These are phyloP conservation scores for Komagataella pseudopastoris DNA, from an alignment of 805 yeast genomes.

Conservation along the genomic window DNA sequence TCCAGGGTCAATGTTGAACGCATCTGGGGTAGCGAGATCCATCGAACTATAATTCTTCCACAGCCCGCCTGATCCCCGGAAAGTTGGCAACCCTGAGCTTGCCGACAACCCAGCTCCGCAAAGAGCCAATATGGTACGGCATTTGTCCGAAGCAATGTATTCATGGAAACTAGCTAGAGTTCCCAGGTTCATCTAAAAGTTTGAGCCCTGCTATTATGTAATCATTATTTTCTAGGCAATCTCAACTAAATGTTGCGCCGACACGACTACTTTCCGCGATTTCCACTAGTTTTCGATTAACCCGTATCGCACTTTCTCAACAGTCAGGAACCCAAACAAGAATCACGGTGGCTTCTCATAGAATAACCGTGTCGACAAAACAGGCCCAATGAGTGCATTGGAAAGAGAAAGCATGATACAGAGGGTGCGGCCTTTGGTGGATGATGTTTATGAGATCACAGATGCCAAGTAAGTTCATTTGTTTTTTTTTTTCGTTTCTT, in stretches of 20 bases:
- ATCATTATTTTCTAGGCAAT: background rate
- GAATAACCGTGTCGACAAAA: background rate
- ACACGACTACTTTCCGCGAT: background rate
- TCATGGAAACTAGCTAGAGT: slow-evolving; percentile 28
- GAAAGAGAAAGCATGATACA: slow-evolving; percentile 1
- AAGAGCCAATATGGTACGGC: slow-evolving; percentile 41
- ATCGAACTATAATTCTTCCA: slow-evolving; percentile 72
- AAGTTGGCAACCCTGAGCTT: slow-evolving; percentile 64
- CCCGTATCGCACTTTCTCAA: background rate
- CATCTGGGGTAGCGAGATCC: slow-evolving; percentile 87
- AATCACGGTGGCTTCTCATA: background rate
- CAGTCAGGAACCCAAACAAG: background rate
- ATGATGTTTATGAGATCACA: slow-evolving; percentile 9
- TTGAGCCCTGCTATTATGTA: background rate
- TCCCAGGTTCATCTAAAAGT: background rate
- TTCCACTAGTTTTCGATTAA: background rate
- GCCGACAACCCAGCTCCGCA: slow-evolving; percentile 82
- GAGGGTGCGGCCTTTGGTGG: slow-evolving; percentile 4
- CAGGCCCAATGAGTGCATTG: background rate
- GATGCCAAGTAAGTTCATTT: slow-evolving; percentile 7
- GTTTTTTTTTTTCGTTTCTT: background rate
- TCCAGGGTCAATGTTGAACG: slow-evolving; percentile 71
- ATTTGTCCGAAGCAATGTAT: slow-evolving; percentile 15
- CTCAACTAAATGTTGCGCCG: background rate
- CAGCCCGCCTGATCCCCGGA: slow-evolving; percentile 57